Conservation (phyloP, 2,329 filamentous ascomycete genomes). For the Epichloe brachyelytri region DNA sequence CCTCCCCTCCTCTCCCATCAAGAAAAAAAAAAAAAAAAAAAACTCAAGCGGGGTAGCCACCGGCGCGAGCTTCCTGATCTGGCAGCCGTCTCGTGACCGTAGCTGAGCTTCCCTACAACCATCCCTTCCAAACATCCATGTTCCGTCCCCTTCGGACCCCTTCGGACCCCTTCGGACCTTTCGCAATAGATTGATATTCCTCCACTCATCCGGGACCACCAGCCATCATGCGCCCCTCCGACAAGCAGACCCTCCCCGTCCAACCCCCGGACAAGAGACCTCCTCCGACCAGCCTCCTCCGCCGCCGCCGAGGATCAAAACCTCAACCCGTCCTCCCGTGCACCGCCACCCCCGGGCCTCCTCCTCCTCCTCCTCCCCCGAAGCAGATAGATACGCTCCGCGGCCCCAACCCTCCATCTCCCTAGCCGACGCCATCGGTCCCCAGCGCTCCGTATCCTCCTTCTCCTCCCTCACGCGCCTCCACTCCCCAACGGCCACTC, state of each 20-base stretch:
- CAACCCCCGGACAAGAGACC: not conserved
- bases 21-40: not conserved
- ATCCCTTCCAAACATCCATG: not conserved
- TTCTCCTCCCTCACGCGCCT: constrained; percentile 75
- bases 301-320: constrained; percentile 4
- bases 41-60: not conserved
- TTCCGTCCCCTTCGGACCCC: not conserved
- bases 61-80: not conserved
- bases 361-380: constrained; percentile 6
- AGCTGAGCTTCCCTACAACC: not conserved
- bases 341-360: not conserved
- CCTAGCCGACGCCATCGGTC: constrained; percentile 74
- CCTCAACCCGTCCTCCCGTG: not conserved
- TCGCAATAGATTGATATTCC: not conserved
- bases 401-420: constrained; percentile 37
- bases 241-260: not conserved
- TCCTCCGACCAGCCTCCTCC: not conserved
- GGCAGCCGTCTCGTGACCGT: not conserved
- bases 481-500: constrained; percentile 52
- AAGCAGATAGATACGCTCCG: constrained; percentile 2
- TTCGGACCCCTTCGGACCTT: too few relatives aligned
- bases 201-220: too few relatives aligned
- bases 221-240: not conserved
- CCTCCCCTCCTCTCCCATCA: not conserved
- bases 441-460: constrained; percentile 65